Evolutionary conservation across 2,329 filamentous ascomycete genomes (phyloP).

Genomic region (Cryphonectria naterciae): DNA sequence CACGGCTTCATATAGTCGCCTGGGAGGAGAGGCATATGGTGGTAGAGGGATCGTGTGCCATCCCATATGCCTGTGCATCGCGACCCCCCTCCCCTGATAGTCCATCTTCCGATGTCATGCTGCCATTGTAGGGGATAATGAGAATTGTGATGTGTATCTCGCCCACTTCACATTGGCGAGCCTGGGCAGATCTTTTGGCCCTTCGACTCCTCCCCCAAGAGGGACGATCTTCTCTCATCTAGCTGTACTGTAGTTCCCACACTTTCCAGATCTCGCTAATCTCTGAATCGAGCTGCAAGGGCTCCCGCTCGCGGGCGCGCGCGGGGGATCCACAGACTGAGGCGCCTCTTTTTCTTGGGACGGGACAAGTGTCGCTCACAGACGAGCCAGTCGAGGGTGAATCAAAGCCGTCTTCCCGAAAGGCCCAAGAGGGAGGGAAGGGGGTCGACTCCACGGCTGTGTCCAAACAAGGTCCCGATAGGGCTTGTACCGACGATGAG

Average conservation of each 20-base stretch:
- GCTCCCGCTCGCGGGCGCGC: background rate
- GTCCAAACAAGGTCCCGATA: background rate
- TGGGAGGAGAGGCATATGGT: background rate
- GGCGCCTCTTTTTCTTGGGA: background rate
- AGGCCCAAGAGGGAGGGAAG: background rate
- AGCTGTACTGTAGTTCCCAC: slow-evolving; percentile 2
- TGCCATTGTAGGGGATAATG: background rate
- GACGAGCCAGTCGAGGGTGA: background rate
- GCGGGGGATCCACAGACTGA: background rate
- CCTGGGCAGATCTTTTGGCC: background rate
- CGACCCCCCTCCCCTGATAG: background rate
- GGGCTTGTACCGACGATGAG: background rate
- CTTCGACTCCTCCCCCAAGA: no score
- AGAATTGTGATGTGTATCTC: background rate
- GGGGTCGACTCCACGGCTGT: background rate
- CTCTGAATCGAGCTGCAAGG: slow-evolving; percentile 25
- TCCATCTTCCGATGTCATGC: background rate
- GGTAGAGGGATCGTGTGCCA: background rate
- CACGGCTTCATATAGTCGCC: background rate
- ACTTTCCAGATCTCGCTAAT: slow-evolving; percentile 26
- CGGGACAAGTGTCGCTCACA: background rate
- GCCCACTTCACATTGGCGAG: background rate
- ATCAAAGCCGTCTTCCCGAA: background rate
- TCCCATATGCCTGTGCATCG: background rate
- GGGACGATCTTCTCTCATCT: background rate